Conservation (phyloP, 1,139 yeast genomes). For the Kluyveromyces sp. region DNA sequence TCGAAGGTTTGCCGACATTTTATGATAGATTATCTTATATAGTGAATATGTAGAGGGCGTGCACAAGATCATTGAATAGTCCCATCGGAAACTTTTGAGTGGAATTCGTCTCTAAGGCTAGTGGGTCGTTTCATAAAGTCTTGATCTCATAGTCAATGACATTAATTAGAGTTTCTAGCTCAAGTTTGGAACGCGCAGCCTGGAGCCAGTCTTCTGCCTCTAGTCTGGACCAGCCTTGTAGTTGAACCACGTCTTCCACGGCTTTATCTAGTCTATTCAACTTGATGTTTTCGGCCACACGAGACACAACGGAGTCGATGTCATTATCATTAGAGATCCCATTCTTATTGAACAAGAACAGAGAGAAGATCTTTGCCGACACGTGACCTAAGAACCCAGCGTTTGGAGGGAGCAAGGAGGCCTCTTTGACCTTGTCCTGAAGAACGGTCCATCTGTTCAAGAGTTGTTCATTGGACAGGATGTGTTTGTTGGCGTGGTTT, state of each 20-base stretch:
- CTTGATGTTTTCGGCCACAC: slow-evolving; percentile 70
- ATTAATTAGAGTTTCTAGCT: slow-evolving; percentile 71
- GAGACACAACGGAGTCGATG: slow-evolving; percentile 79
- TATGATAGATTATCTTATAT: too few species aligned
- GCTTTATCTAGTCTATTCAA: slow-evolving; percentile 81
- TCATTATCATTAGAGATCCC: slow-evolving; percentile 68
- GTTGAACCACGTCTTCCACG: slow-evolving; percentile 81
- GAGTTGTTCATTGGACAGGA: slow-evolving; percentile 54
- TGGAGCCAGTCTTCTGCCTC: slow-evolving; percentile 87
- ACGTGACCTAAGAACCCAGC: slow-evolving; percentile 93
- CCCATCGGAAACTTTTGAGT: too few species aligned
- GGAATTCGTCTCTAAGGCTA: too few species aligned
- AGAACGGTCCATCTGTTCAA: slow-evolving; percentile 65
- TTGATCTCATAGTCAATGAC: slow-evolving; percentile 37
- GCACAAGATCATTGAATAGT: not conserved
- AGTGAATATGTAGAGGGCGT: not conserved
- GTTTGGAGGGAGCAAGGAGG: slow-evolving; percentile 84
- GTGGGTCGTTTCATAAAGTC: slow-evolving; percentile 20
- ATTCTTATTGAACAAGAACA: slow-evolving; percentile 56
- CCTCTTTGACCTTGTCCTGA: slow-evolving; percentile 81
- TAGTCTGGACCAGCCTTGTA: slow-evolving; percentile 91
- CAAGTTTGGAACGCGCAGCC: slow-evolving; percentile 84
- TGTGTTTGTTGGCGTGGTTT: slow-evolving; percentile 15
- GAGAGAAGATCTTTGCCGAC: slow-evolving; percentile 70
- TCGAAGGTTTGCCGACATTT: not conserved